Evolutionary conservation across 805 yeast species (phyloP), one percentile per base, ranked within the genome.

Genomic region (Zygoascus tannicola): DNA sequence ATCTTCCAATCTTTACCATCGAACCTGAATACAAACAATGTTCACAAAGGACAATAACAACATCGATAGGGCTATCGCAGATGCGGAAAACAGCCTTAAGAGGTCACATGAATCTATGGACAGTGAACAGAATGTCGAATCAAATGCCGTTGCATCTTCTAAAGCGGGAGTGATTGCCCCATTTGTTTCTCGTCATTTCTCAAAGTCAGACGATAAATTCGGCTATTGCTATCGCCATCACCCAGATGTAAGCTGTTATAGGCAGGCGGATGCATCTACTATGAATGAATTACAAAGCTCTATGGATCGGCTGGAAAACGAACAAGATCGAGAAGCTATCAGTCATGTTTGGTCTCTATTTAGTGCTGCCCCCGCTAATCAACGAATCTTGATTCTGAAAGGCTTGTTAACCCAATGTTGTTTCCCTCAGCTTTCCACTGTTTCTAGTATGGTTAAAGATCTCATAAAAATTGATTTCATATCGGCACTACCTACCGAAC

Each of bases 381-480:
- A 82, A 57, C 69, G 97, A 43, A 74, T 76, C 40, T 67, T 90
- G 36, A 84, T 90, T 1, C 64, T 92, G 40, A 82, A 83, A 58
- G 97, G 97, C 1, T 64, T 92, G 30, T 66, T 92, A 36, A 71
- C 85, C 3, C 95, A 86, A 60, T 86, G 97, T 62, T 92, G 98
- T 56, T 88, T 86, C 65, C 97, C 97, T 1, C 96, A 88, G 58
- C 69, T 92, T 18, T 85, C 95, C n/a, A 78, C 79, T 47, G 76
- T 90, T 3, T 76, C 94, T 1, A 79, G 82, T 51, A 90, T 86
- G 56, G 82, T 92, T 18, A 74, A 80, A 28, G 73, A 77, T 34
- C 68, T 92, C 56, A 82, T 92, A 47, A 79, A 88, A 52, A 85
- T 92, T 48, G 98, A 92, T 64, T 90, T 87, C 57, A 77, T 92